Base-by-base conservation (phyloP, 805 yeast species). In the Kuraishia piskuri region DNA sequence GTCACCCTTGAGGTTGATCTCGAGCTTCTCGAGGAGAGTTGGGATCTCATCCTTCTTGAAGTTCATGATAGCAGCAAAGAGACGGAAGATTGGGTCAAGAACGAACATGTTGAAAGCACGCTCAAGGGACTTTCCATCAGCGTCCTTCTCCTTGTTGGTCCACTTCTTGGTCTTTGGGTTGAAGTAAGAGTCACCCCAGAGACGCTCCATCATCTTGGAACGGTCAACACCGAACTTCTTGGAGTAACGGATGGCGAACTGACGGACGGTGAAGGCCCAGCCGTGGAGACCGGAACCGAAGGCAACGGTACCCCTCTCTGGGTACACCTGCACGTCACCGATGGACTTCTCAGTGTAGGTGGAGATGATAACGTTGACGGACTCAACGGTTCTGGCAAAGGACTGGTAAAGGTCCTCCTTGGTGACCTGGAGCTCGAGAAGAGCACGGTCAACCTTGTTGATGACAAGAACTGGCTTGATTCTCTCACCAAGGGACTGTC, bases 281-380 rank as follows among this genome's bases (percentile, higher is more conserved):
- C 99, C 99, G 86, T 92, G 99, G 73, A 92, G 83, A 88, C 98
- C 99, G 76, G 98, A 94, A 83, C 96, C 98, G 79, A 92, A 92
- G 67, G 99, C 99, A 72, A 92, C 96, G 76, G 98, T 92, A 82
- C 99, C 99, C 74, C 78, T 77, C 76, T 92, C 95, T 78, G 99
- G 99, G 96, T 86, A 92, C 62, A 92, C 98, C 83, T 92, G 98
- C 69, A 82, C 86, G 72, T 92, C 98, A 82, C 99, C 99, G 62
- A 92, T 77, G 59, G 81, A 76, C 77, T 82, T 79, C 75, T 92
- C 99, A 69, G 84, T 79, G 81, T 92, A 92, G 68, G 98, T 92
- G 63, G 98, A 82, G 74, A 92, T 90, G 74, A 94, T 87, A 72
- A 94, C 99, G 86, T 92, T 92, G 70, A 91, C 97, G 74, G 98